Base-by-base conservation (phyloP, 2,329 filamentous ascomycete species). In the Bipolaris cookei region DNA sequence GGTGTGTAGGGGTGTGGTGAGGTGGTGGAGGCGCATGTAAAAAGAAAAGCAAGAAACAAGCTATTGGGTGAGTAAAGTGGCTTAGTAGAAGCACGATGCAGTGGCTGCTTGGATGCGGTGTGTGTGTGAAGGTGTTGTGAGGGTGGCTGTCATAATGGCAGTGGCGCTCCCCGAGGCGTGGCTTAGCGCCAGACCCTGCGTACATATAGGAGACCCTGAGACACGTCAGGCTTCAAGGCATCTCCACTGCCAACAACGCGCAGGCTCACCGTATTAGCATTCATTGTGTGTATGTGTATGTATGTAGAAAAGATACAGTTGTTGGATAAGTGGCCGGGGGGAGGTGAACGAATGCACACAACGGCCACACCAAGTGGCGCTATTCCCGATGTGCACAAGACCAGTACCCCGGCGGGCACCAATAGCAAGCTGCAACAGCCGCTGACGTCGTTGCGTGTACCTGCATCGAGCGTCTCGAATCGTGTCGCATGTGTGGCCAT, bases 381-480 rank as follows among this genome's bases (percentile, higher is more conserved):
- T 52, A 41, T 51, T 25, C 34, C 47, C 16, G 35, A 39, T 51
- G 41, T 32, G 42, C 58, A 54, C 30, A 11, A 18, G 21, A 38
- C 57, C 42, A 51, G 57, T 38, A 39, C 41, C 20, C 44, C 47
- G 49, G 55, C 58, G 58, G 56, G 37, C 48, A 51, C 46, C 58
- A 60, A 66, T 49, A 39, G 20, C 39, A 51, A 53, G 58, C 56
- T 59, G 58, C 50, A 42, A 28, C 54, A 62, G 62, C 61, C 68
- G 63, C 66, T 71, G 69, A 72, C 68, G 69, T 71, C 58, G 63
- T 42, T 56, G 60, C 38, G 51, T 61, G 63, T 63, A 59, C 59
- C 61, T 67, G 66, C 64, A 39, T 46, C 25, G 30, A 16, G 43
- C 39, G 55, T 62, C 59, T 57, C 46, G 54, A 23, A 46, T 32